Evolutionary conservation across 495 filamentous ascomycete genomes (phyloP).

Genomic region (Penicillium samsonianum): DNA sequence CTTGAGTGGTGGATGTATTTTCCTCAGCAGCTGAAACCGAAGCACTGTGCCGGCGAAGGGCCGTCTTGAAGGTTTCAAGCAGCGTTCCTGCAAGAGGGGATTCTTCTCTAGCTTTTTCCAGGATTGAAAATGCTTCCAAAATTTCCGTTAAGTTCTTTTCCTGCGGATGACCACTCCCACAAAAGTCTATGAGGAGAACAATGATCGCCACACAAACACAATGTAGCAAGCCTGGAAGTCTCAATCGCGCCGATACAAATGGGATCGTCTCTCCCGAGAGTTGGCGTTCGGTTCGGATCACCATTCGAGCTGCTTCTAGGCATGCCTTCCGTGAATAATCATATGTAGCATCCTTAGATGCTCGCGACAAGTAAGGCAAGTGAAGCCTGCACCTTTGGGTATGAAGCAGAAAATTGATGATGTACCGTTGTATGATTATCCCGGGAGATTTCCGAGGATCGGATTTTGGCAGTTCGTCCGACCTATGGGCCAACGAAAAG

Average conservation of each 20-base stretch:
- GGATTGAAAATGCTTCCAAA: slow-evolving; percentile 33
- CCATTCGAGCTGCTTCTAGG: slow-evolving; percentile 36
- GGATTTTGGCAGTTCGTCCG: not conserved
- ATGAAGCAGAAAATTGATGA: slow-evolving; percentile 36
- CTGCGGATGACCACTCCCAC: slow-evolving; percentile 17
- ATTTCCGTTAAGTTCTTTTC: slow-evolving; percentile 30
- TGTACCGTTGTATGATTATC: slow-evolving; percentile 37
- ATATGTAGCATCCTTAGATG: slow-evolving; percentile 27
- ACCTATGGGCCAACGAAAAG: slow-evolving; percentile 16
- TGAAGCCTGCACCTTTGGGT: slow-evolving; percentile 45
- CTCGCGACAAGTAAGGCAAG: slow-evolving; percentile 36
- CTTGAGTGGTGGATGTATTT: not conserved
- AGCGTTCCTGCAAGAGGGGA: slow-evolving; percentile 36
- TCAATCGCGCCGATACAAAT: slow-evolving; percentile 25
- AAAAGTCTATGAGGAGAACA: slow-evolving; percentile 39
- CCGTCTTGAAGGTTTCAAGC: slow-evolving; percentile 34
- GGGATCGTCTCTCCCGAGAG: slow-evolving; percentile 22
- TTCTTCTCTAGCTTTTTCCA: slow-evolving; percentile 37
- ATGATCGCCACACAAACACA: slow-evolving; percentile 42
- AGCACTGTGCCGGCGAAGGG: slow-evolving; percentile 34
- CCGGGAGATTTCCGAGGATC: slow-evolving; percentile 17
- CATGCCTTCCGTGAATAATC: slow-evolving; percentile 37
- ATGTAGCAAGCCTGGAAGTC: slow-evolving; percentile 31
- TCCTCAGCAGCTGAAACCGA: slow-evolving; percentile 1
- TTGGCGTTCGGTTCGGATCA: slow-evolving; percentile 32